These are phyloP conservation scores for Skeletonema potamos DNA, from an alignment of 108 stramenopile genomes.

Conservation along the genomic window DNA sequence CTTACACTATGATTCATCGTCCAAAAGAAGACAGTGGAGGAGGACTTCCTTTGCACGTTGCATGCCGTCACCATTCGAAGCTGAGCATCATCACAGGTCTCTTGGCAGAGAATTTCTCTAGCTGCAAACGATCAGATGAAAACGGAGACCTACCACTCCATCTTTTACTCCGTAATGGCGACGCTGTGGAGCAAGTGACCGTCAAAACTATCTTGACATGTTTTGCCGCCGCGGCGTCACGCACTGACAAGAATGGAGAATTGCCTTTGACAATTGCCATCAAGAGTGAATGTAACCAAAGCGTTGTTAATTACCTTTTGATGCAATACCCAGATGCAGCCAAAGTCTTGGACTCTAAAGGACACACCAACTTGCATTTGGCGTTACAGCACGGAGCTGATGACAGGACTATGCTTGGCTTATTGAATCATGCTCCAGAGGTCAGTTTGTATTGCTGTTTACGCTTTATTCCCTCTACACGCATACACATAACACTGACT, in stretches of 20 bases:
- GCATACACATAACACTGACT: constrained; percentile 1
- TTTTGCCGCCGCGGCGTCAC: constrained; percentile 66
- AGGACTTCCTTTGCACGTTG: constrained; percentile 77
- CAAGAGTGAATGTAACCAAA: constrained; percentile 61
- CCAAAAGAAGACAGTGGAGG: constrained; percentile 72
- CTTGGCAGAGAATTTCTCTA: constrained; percentile 80
- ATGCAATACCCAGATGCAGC: constrained; percentile 76
- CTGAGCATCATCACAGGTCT: constrained; percentile 81
- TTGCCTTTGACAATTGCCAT: constrained; percentile 70
- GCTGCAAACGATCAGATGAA: constrained; percentile 76
- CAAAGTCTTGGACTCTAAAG: constrained; percentile 59
- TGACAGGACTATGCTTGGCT: constrained; percentile 74
- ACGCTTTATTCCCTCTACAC: background rate
- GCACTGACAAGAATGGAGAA: constrained; percentile 84
- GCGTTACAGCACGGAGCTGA: constrained; percentile 78
- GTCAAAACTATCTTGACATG: constrained; percentile 81
- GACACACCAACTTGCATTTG: constrained; percentile 66
- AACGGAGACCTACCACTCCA: constrained; percentile 80
- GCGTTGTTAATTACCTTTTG: constrained; percentile 64
- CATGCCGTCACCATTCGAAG: constrained; percentile 75
- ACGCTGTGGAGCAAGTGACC: constrained; percentile 79
- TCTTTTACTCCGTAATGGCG: constrained; percentile 69
- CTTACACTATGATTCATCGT: constrained; percentile 80
- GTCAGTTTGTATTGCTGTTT: background rate
- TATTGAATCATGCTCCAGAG: constrained; percentile 79